Base-by-base conservation (phyloP, 129 eudicot species). In the Flaveria trinervia region DNA sequence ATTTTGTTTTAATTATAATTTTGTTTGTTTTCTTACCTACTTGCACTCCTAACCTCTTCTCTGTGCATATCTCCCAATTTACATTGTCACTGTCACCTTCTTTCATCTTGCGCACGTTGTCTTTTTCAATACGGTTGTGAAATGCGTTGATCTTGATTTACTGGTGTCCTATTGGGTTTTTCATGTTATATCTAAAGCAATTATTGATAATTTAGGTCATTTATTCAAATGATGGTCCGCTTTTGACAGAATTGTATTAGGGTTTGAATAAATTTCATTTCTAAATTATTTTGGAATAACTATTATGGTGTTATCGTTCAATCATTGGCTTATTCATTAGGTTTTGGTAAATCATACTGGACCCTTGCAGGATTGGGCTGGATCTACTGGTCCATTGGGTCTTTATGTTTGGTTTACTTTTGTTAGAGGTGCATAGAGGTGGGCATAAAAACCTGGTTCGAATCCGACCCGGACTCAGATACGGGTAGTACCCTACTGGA, bases 261-360 rank as follows among this genome's bases (percentile, higher is more conserved):
- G 96, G 3, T 93, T 86, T 66, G 91, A 90, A 45, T 88, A 91
- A 92, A 88, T 88, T 76, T 90, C 92, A 2, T 81, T 93, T 46
- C 94, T 90, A 0, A 93, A 90, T 83, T 93, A 96, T 61, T 90
- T 92, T 79, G 98, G 98, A 5, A 5, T 36, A 36, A 36, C 5
- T 36, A 36, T 36, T 36, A 36, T 36, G 41, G 7, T 36, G 41
- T 36, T 5, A 36, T 36, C 8, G 41, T 36, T 36, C 41, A 4
- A 36, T 36, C 7, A 36, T 36, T 36, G 41, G 41, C 5, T 36
- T 7, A 36, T 36, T 36, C 41, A 36, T 36, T 36, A 36, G 41
- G 41, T 36, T 36, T 36, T 36, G 41, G 41, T 36, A 36, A 36
- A 4, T 7, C 41, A 36, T 36, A 36, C 7, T 36, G 41, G 41